Conservation (phyloP, 1,139 yeast species). For the Yamadazyma dushanensis region DNA sequence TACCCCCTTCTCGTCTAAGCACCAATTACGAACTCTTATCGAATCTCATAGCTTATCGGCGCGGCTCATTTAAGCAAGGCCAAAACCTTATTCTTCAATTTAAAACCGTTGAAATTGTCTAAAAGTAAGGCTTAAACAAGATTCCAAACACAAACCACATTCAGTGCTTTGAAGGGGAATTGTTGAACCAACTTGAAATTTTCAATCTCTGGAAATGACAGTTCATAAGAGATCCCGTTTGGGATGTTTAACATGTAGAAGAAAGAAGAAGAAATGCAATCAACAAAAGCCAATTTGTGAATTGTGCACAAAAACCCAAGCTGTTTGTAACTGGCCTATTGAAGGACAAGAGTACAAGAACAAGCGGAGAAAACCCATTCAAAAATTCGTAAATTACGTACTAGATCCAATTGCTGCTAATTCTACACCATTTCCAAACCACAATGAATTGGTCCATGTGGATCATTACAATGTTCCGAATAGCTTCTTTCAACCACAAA, state of each 20-base stretch:
- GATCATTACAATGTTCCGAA: neutral
- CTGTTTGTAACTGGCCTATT: constrained; percentile 9
- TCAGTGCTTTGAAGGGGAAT: too few relatives aligned
- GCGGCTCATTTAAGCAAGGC: too few relatives aligned
- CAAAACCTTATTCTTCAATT: too few relatives aligned
- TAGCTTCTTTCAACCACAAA: neutral
- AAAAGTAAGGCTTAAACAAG: too few relatives aligned
- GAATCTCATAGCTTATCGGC: too few relatives aligned
- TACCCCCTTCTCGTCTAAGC: too few relatives aligned
- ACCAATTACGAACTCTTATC: too few relatives aligned
- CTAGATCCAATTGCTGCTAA: neutral
- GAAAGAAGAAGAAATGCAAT: constrained; percentile 24
- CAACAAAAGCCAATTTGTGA: constrained; percentile 23
- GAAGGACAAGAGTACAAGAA: constrained; percentile 7
- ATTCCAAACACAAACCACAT: too few relatives aligned
- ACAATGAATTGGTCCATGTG: neutral
- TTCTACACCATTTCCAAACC: neutral
- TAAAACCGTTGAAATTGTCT: too few relatives aligned
- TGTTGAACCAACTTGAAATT: too few relatives aligned
- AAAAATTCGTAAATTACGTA: constrained; percentile 3
- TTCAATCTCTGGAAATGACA: too few relatives aligned
- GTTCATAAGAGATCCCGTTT: constrained; percentile 8
- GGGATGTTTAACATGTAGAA: constrained; percentile 20
- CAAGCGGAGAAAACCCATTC: constrained; percentile 2
- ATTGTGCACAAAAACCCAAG: constrained; percentile 18